Base-by-base conservation (phyloP, 2,329 filamentous ascomycete genomes). In the Venturia carpophila region DNA sequence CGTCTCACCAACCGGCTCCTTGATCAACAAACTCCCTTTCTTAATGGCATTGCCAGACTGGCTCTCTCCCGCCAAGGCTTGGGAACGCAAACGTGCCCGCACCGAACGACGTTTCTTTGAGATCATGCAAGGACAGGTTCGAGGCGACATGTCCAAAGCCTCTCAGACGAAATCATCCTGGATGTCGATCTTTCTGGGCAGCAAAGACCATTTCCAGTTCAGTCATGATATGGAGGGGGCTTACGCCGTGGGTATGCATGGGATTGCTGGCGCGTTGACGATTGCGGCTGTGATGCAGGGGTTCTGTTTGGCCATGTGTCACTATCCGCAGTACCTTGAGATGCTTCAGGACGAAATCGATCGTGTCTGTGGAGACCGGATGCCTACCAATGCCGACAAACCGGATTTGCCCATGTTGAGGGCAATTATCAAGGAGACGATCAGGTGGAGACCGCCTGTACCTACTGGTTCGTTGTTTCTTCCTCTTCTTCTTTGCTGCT, bases 221-320 rank as follows among this genome's bases (percentile, higher is more conserved):
- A 70, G 72, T 19, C 75, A 75, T 39, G 76, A 78, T n/a, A 67
- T 76, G 0, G 78, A 80, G 67, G 78, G 77, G 7, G 77, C 78
- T 1, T 79, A 76, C 67, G 76, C 75, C 62, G 77, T 80, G 19
- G 78, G 78, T 7, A 79, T 80, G 78, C 76, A 79, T 63, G 78
- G 77, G 5, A 79, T 80, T 49, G 78, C 78, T 17, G 78, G 78
- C 42, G 78, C 77, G 27, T 69, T 80, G 9, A 80, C 78, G 2
- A 78, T 79, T 42, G 78, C 78, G 0, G 78, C 77, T 5, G 77
- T 77, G 0, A 78, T 80, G 76, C 77, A 79, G 67, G 77, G 73
- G 3, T 80, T 79, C 68, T 79, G 76, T 66, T 71, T 80, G n/a
- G 77, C 78, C 15, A 76, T 80, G 74, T 74, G 74, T 64, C 71